Base-by-base conservation (phyloP, 768 basidiomycete genomes). In the Lentinula raphanica region DNA sequence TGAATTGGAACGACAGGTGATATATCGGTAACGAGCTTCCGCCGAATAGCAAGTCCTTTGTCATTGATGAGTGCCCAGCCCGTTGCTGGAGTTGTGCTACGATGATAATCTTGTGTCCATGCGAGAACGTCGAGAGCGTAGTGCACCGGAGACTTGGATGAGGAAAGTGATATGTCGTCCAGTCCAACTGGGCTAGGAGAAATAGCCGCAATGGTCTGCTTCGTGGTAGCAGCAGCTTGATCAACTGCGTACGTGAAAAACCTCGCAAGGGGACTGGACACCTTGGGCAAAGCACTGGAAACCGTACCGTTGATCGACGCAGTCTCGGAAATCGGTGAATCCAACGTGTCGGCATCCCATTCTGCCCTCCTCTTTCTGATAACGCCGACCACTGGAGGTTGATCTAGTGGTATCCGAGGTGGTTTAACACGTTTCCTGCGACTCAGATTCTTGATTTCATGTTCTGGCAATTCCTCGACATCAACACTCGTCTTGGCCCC, bases 341-440 rank as follows among this genome's bases (percentile, higher is more conserved):
- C 61, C n/a, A 71, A 75, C 3, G 71, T 68, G 56, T 83, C 83
- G 1, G 78, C 81, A 62, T 81, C 83, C 88, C 88, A 90, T 60
- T 92, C 90, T 21, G 82, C 87, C 54, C 79, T 81, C 40, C 88
- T 79, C 63, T 82, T 78, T 40, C 88, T 79, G 58, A 91, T 85
- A 44, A 80, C 84, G 29, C 86, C 77, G 55, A 90, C 73, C 2
- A 94, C 91, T 3, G 87, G 92, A 0, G 94, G 95, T 63, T 95
- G 94, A 69, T 99, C 97, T 19, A 99, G 79, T 3, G 97, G 95
- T 53, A 95, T 86, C 32, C 96, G 83, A 3, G 76, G 74, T 3
- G 93, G 92, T 69, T 92, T 92, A 49, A 93, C 77, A 8, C 96
- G 83, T 72, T 95, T 98, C 76, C 85, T 84, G 71, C 87, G 90